These are phyloP conservation scores for Mycena sanguinolenta DNA, from an alignment of 768 basidiomycete species.

Conservation along the genomic window DNA sequence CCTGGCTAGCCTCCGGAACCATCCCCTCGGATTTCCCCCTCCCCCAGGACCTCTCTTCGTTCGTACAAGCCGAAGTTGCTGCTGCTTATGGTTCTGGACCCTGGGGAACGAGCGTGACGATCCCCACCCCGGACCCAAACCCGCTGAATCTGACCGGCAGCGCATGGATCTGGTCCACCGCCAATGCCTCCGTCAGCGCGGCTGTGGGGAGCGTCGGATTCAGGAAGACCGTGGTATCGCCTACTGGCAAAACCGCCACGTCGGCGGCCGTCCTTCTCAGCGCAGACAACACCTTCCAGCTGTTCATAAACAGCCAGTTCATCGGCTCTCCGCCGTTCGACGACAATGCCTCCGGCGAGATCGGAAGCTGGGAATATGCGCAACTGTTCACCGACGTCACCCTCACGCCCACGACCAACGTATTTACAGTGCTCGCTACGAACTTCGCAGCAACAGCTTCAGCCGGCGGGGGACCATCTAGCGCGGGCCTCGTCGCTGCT, in stretches of 20 bases:
- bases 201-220: constrained; percentile 28
- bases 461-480: neutral
- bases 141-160: constrained; percentile 17
- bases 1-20: constrained; percentile 23
- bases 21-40: constrained; percentile 28
- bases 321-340: constrained; percentile 26
- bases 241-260: constrained; percentile 3
- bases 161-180: constrained; percentile 27
- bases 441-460: constrained; percentile 9
- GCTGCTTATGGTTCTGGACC: constrained; percentile 24
- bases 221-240: constrained; percentile 20
- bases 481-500: neutral
- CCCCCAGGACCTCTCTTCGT: constrained; percentile 23
- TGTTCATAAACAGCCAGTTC: constrained; percentile 28
- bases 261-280: constrained; percentile 21
- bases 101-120: constrained; percentile 18
- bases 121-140: neutral
- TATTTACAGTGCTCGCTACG: constrained; percentile 24
- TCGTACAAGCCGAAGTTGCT: constrained; percentile 19
- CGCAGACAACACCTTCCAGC: constrained; percentile 28
- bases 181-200: constrained; percentile 12
- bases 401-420: constrained; percentile 14
- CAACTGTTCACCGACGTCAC: constrained; percentile 24
- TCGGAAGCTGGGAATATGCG: constrained; percentile 13
- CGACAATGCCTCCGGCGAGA: neutral